These are phyloP conservation scores for Lathyrus oleraceus DNA, from an alignment of 306 rosid species.

Conservation along the genomic window DNA sequence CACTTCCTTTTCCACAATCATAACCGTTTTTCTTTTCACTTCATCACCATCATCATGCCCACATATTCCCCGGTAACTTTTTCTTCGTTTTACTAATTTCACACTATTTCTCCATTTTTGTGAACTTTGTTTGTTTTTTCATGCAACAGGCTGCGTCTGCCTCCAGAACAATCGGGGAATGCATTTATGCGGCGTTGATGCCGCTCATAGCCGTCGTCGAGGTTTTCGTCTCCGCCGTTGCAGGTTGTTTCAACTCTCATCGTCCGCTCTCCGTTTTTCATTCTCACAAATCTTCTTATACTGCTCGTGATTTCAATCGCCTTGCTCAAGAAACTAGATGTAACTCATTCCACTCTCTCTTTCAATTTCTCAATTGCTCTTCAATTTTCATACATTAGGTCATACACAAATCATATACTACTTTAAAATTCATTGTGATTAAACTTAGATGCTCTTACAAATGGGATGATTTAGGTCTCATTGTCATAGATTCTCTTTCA, in stretches of 20 bases:
- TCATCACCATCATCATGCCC: no score
- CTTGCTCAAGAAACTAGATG: conserved; percentile 70
- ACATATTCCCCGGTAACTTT: no score
- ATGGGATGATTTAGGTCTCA: background rate
- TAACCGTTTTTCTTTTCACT: no score
- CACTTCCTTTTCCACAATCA: no score
- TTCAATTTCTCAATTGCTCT: background rate
- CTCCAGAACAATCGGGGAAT: conserved; percentile 47
- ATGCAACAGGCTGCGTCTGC: conserved; percentile 41
- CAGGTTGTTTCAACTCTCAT: conserved; percentile 47
- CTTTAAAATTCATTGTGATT: no score
- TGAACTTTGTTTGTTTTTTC: background rate
- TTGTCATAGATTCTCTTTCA: background rate
- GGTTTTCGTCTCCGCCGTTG: conserved; percentile 44
- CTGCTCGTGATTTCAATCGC: conserved; percentile 31
- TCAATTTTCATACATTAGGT: no score
- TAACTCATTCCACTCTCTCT: background rate
- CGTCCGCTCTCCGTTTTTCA: background rate
- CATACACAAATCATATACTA: no score
- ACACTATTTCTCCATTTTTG: no score
- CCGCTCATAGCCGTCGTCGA: conserved; percentile 51
- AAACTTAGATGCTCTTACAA: no score
- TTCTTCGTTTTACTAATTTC: no score
- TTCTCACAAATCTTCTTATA: conserved; percentile 17
- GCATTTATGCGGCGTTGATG: conserved; percentile 50